phyloP scores from a whole-genome alignment of 148 eudicot genomes.

The Mesembryanthemum crystallinum region DNA sequence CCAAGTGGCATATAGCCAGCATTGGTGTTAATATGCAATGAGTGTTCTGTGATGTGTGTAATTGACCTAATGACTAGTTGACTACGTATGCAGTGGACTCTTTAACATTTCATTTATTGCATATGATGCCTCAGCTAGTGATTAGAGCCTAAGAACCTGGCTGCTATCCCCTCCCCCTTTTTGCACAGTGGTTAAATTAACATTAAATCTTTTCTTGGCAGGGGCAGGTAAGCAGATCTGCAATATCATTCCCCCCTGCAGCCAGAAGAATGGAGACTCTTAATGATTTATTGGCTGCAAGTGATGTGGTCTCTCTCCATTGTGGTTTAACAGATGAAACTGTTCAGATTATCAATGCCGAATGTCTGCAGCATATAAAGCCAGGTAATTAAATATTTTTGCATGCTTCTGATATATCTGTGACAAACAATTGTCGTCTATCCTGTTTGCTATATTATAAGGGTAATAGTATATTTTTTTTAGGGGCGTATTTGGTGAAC shows the following conservation, averaged over 20 bases:
- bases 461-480: constrained; percentile 15
- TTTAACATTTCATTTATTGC: neutral
- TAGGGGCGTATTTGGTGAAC: constrained; percentile 93
- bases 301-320: constrained; percentile 92
- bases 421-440: neutral
- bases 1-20: neutral
- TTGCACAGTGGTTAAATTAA: neutral
- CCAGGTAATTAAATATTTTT: constrained; percentile 51
- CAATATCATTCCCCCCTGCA: constrained; percentile 71
- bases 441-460: neutral
- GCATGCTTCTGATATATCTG: neutral
- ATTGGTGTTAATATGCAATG: neutral
- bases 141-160: neutral
- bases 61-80: too few species aligned
- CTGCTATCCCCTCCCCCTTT: neutral
- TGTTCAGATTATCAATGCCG: constrained; percentile 83
- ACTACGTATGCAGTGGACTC: too few species aligned
- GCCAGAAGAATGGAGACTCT: constrained; percentile 99
- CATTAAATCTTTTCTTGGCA: constrained; percentile 24
- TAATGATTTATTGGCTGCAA: constrained; percentile 94
- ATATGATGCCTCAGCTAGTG: neutral
- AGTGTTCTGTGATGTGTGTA: neutral
- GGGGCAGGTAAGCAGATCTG: constrained; percentile 58
- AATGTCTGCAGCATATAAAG: constrained; percentile 85
- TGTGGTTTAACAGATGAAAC: constrained; percentile 91